Evolutionary conservation across 306 rosid genomes (phyloP).

Genomic region (Mimosa bimucronata): DNA sequence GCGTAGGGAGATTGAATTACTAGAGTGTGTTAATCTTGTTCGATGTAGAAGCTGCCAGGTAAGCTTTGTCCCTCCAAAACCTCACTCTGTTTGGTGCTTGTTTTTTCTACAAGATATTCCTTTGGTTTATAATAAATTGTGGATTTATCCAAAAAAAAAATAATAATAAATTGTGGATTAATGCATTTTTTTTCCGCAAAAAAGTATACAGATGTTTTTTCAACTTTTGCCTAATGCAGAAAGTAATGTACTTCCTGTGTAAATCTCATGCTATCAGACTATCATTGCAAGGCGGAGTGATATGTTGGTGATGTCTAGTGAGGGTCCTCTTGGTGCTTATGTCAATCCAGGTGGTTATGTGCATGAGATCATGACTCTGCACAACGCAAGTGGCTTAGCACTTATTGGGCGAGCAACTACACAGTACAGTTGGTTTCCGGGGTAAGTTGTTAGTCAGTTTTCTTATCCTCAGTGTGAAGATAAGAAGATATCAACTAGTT

Average conservation of each 20-base stretch:
- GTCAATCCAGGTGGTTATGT: constrained; percentile 77
- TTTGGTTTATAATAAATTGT: constrained; percentile 10
- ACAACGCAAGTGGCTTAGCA: constrained; percentile 75
- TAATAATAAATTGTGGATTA: too few relatives aligned
- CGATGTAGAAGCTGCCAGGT: constrained; percentile 83
- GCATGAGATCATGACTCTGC: constrained; percentile 86
- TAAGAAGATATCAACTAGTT: constrained; percentile 28
- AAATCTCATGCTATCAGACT: constrained; percentile 55
- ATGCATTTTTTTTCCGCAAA: too few relatives aligned
- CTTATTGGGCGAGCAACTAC: constrained; percentile 60
- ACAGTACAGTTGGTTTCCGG: constrained; percentile 98
- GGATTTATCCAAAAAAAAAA: too few relatives aligned
- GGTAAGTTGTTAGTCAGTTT: constrained; percentile 58
- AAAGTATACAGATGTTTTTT: neutral
- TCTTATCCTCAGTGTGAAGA: constrained; percentile 28
- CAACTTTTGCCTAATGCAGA: constrained; percentile 22
- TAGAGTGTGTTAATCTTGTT: constrained; percentile 75
- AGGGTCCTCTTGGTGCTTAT: constrained; percentile 96
- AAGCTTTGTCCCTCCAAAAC: constrained; percentile 32
- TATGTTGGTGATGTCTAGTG: constrained; percentile 94
- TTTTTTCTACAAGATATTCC: constrained; percentile 20
- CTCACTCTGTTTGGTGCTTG: neutral
- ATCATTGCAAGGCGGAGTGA: constrained; percentile 84
- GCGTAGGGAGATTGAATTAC: constrained; percentile 93
- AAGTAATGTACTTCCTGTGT: neutral